These are phyloP conservation scores for Pythium sukuiense DNA, from an alignment of 352 stramenopile species.

Conservation along the genomic window DNA sequence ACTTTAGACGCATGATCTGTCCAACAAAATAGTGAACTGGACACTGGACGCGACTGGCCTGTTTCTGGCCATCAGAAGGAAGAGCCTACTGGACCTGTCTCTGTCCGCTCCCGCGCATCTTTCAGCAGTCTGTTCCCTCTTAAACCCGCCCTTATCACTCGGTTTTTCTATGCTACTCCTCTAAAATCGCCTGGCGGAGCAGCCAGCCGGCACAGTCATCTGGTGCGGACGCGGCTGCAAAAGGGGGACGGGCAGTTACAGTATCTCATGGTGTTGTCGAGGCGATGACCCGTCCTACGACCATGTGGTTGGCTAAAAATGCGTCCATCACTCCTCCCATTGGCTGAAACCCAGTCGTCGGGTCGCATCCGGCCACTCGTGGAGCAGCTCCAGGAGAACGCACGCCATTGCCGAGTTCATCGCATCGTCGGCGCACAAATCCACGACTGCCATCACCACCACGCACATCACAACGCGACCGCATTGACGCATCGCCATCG, in stretches of 20 bases:
- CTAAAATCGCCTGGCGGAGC: neutral
- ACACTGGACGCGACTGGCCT: neutral
- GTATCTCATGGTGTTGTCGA: neutral
- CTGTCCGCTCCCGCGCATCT: neutral
- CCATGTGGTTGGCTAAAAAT: conserved; percentile 16
- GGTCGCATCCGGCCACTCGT: neutral
- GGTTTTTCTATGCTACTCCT: neutral
- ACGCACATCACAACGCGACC: neutral
- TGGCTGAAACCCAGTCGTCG: conserved; percentile 11
- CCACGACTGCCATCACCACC: neutral
- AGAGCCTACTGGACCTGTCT: too few relatives aligned
- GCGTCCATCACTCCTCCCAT: neutral
- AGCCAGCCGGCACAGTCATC: neutral
- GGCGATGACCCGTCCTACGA: neutral
- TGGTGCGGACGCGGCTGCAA: neutral
- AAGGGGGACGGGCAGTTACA: neutral
- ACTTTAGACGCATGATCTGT: neutral
- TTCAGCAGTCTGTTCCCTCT: neutral
- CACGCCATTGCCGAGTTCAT: conserved; percentile 17
- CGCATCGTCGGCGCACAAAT: conserved; percentile 19
- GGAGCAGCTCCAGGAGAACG: neutral
- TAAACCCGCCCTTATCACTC: neutral
- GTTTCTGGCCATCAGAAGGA: neutral
- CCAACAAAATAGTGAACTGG: neutral
- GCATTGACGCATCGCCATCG: neutral